Percentiles rank a stretch among this genome's conserved stretches.
Conservation (phyloP, 768 basidiomycete species). For the Kwoniella bestiolae region DNA sequence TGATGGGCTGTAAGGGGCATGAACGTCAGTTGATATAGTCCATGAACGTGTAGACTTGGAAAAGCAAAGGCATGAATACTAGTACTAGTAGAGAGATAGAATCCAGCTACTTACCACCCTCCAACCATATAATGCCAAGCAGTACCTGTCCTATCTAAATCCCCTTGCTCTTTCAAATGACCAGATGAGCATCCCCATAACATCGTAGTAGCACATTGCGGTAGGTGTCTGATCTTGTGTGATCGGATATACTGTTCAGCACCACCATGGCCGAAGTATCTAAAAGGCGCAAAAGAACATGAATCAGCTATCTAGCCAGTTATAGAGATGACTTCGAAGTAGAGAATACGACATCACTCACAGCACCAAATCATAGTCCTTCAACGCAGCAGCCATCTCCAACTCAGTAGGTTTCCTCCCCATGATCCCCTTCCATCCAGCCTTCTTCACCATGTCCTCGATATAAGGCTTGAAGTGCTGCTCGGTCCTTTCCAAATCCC, state of each 20-base stretch:
- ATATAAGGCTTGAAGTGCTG: constrained; percentile 80
- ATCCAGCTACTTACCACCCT: constrained; percentile 91
- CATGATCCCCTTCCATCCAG: constrained; percentile 82
- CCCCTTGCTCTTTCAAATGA: constrained; percentile 82
- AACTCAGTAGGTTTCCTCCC: constrained; percentile 80
- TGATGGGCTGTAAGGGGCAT: constrained; percentile 68
- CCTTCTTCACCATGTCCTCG: constrained; percentile 65
- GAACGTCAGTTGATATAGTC: not conserved
- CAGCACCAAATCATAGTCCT: constrained; percentile 83
- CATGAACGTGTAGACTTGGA: not conserved
- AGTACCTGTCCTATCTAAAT: constrained; percentile 89
- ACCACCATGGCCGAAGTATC: constrained; percentile 97
- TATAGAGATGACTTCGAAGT: too few species aligned
- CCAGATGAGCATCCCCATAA: constrained; percentile 99
- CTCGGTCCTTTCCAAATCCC: constrained; percentile 84
- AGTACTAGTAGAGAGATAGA: too few species aligned
- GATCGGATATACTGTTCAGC: constrained; percentile 92
- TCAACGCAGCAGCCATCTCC: constrained; percentile 75
- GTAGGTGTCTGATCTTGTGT: constrained; percentile 77
- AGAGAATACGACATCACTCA: too few species aligned
- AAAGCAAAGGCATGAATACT: not conserved
- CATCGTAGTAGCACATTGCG: constrained; percentile 90
- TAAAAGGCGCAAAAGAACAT: too few species aligned
- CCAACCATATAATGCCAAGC: constrained; percentile 96
- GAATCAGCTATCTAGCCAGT: too few species aligned